Percentiles rank a stretch among this genome's conserved stretches.
These are phyloP conservation scores for Beauveria brongniartii DNA, from an alignment of 2,329 filamentous ascomycete species.

Conservation along the genomic window DNA sequence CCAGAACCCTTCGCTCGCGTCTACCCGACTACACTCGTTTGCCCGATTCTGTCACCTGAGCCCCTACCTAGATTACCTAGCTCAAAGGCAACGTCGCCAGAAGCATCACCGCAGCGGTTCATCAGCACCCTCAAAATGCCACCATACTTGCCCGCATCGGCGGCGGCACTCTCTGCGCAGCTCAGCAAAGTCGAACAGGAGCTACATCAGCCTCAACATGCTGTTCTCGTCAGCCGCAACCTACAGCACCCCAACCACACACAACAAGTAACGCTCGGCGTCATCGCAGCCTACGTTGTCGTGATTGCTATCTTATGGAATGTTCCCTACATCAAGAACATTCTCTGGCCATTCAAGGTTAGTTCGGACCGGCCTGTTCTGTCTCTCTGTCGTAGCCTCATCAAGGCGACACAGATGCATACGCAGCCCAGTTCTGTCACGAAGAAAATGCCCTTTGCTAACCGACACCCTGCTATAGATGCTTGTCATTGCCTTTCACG, in stretches of 20 bases:
- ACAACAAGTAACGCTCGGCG: slow-evolving; percentile 61
- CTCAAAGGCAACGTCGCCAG: not conserved
- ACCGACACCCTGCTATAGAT: slow-evolving; percentile 40
- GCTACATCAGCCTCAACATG: not conserved
- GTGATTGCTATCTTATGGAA: slow-evolving; percentile 73
- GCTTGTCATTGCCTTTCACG: slow-evolving; percentile 78
- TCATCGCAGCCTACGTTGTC: slow-evolving; percentile 65
- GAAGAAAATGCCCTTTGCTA: not conserved
- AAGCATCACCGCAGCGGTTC: not conserved
- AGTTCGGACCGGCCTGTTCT: slow-evolving; percentile 4
- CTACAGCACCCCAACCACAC: slow-evolving; percentile 55
- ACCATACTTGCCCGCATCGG: not conserved
- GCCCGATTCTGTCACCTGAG: not conserved
- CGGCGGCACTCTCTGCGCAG: not conserved
- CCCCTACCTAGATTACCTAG: not conserved
- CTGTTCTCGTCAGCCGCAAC: slow-evolving; percentile 38
- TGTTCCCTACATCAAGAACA: slow-evolving; percentile 64
- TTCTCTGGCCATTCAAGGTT: slow-evolving; percentile 76
- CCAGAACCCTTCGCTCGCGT: not conserved
- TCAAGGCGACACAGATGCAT: not conserved
- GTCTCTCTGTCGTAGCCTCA: too few species aligned
- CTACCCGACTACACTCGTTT: not conserved
- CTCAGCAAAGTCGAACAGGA: not conserved
- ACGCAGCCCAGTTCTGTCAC: not conserved
- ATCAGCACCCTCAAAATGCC: not conserved